phyloP scores from a whole-genome alignment of 768 basidiomycete species.

The Cantharellus anzutake region DNA sequence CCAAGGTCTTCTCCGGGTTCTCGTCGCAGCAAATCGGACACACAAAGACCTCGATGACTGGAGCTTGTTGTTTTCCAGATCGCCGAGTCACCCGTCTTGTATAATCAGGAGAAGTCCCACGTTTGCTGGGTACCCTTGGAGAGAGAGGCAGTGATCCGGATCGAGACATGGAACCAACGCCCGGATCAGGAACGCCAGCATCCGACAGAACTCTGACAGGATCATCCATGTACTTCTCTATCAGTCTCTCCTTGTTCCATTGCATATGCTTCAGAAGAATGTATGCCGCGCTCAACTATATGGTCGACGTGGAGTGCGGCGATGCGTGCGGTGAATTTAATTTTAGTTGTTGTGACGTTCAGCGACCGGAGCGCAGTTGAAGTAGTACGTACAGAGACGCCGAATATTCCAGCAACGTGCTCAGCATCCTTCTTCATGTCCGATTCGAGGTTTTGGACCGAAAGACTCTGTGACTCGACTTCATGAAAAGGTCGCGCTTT shows the following conservation, averaged over 20 bases:
- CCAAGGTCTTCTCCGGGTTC: constrained; percentile 35
- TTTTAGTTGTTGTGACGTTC: not conserved
- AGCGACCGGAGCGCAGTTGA: not conserved
- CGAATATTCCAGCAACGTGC: constrained; percentile 75
- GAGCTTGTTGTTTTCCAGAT: not conserved
- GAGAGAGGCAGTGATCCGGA: constrained; percentile 15
- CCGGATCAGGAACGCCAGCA: constrained; percentile 42
- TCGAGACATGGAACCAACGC: constrained; percentile 16
- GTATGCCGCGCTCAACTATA: constrained; percentile 46
- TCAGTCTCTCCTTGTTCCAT: constrained; percentile 94
- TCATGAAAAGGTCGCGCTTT: constrained; percentile 53
- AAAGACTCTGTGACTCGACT: constrained; percentile 64
- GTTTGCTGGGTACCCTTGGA: not conserved
- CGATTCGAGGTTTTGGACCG: constrained; percentile 51
- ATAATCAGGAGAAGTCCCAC: not conserved
- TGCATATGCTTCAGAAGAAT: constrained; percentile 63
- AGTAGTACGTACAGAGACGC: constrained; percentile 48
- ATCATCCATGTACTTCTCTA: constrained; percentile 96
- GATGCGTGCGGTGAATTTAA: not conserved
- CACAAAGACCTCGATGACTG: constrained; percentile 29
- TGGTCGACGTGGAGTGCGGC: not conserved
- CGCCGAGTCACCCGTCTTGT: constrained; percentile 15
- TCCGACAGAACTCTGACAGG: constrained; percentile 46
- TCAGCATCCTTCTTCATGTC: constrained; percentile 64
- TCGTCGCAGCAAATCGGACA: constrained; percentile 94